phyloP scores from a whole-genome alignment of 2,329 filamentous ascomycete species.

The Aspergillus viridinutans region DNA sequence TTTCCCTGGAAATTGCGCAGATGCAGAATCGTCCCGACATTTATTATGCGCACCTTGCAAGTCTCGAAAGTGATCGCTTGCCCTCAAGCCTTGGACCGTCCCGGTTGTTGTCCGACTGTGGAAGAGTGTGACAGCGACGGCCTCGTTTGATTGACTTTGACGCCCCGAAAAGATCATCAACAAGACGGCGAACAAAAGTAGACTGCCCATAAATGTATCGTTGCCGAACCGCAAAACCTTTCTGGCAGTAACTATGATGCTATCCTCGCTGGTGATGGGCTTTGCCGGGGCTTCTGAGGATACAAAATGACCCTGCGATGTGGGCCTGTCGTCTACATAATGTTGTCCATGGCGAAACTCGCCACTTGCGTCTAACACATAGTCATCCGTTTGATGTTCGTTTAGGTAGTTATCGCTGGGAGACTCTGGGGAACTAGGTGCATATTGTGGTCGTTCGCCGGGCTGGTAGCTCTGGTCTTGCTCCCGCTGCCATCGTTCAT shows the following conservation, averaged over 20 bases:
- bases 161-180: not conserved
- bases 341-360: not conserved
- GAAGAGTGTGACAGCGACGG: not conserved
- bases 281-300: not conserved
- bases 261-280: not conserved
- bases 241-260: not conserved
- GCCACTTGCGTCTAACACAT: not conserved
- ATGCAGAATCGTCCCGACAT: too few relatives aligned
- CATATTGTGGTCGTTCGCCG: not conserved
- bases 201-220: not conserved
- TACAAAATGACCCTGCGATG: not conserved
- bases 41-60: too few relatives aligned
- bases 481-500: not conserved
- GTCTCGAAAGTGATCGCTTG: too few relatives aligned
- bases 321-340: too few relatives aligned
- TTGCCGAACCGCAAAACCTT: not conserved
- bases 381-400: too few relatives aligned
- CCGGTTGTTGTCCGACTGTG: not conserved
- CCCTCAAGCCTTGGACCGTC: too few relatives aligned
- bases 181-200: not conserved
- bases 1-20: too few relatives aligned
- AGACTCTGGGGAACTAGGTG: too few relatives aligned
- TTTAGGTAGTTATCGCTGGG: too few relatives aligned
- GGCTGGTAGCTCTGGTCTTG: not conserved
- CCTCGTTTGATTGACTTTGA: not conserved